Base-by-base conservation (phyloP, 2,329 filamentous ascomycete species). In the Fusarium sp. region DNA sequence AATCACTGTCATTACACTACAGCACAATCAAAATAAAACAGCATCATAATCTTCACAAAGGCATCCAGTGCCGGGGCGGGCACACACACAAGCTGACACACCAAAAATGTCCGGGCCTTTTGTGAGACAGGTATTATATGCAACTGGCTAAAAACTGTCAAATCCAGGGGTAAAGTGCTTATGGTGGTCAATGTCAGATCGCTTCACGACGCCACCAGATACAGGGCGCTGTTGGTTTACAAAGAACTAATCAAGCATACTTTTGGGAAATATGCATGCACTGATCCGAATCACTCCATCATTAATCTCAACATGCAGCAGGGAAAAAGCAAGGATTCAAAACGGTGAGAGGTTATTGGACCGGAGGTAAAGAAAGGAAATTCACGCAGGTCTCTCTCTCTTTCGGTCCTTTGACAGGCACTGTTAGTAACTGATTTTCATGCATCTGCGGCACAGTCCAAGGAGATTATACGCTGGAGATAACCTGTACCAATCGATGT, bases 101-200 rank as follows among this genome's bases (percentile, higher is more conserved):
- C 28, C 6, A 39, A 4, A 16, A 11, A 8, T 5, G 22, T 6
- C 55, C 22, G 24, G 59, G n/a, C 22, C 54, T 56, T 60, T 60
- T 54, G 58, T 60, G 63, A 64, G 39, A 57, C 57, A n/a, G 36
- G 12, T 20, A 4, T 26, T 20, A 18, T n/a, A 72, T 72, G 69
- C 55, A 51, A n/a, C n/a, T 54, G 28, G 45, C 69, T 44, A 35
- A 54, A 72, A 72, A 31, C 33, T 56, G 55, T 45, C 24, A 45
- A 53, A n/a, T 42, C 54, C 30, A 70, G 65, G 70, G 65, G 64
- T 50, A 61, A 44, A 28, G 41, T n/a, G n/a, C n/a, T n/a, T n/a
- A n/a, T n/a, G n/a, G n/a, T 54, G 30, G 16, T 54, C 26, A 36
- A 57, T 63, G 26, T 18, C 35, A 36, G 36, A 44, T 53, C 45